phyloP scores from a whole-genome alignment of 2,329 filamentous ascomycete genomes.

The Pyrenochaeta sp. region DNA sequence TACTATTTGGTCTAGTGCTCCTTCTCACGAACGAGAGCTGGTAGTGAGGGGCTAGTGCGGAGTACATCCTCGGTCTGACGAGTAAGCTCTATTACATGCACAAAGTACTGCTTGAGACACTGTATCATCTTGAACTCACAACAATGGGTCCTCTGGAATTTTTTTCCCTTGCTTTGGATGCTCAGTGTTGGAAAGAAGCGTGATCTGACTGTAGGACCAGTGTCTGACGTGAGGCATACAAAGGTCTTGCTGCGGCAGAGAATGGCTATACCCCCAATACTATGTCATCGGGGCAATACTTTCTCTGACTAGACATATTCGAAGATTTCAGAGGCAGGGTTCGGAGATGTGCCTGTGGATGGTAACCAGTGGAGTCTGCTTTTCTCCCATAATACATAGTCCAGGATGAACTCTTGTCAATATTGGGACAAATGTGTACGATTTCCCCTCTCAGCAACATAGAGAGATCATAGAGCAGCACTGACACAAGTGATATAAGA shows the following conservation, averaged over 20 bases:
- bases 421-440: no score
- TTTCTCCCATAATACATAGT: no score
- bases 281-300: no score
- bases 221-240: background rate
- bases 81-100: background rate
- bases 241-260: background rate
- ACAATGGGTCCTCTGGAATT: no score
- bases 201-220: background rate
- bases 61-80: conserved; percentile 15
- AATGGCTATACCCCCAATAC: no score
- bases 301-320: no score
- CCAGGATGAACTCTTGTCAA: no score
- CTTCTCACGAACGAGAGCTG: background rate
- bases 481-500: no score
- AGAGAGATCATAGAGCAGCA: no score
- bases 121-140: background rate
- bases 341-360: no score
- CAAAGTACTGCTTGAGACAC: background rate
- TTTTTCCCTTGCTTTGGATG: background rate
- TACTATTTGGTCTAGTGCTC: background rate
- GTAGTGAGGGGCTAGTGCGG: conserved; percentile 10
- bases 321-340: no score
- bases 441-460: no score
- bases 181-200: background rate
- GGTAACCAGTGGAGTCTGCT: background rate